Percentiles rank a stretch among this genome's conserved stretches.
Evolutionary conservation across 176 grass and related monocot genomes (phyloP).

Genomic region (Pontederia crassipes): DNA sequence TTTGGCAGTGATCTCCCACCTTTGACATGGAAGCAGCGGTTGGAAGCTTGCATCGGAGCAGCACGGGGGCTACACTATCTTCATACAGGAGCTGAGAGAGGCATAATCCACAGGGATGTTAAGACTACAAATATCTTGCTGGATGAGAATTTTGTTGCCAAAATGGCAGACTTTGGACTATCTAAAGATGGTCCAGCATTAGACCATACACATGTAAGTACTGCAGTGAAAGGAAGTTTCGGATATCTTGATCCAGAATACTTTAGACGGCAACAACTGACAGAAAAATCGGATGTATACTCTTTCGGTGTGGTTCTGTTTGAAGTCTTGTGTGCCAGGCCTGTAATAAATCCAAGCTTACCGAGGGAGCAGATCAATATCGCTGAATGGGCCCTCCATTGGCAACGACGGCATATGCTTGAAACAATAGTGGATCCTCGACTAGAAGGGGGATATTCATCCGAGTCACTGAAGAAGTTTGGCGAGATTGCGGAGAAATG

Average conservation of each 20-base stretch:
- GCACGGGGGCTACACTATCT: conserved; percentile 14
- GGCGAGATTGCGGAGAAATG: conserved; percentile 16
- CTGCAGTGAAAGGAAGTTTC: conserved; percentile 17
- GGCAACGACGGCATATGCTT: neutral
- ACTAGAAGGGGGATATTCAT: conserved; percentile 1
- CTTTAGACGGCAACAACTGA: conserved; percentile 15
- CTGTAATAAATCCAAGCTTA: conserved; percentile 16
- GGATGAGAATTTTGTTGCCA: conserved; percentile 15
- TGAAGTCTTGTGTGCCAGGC: conserved; percentile 8
- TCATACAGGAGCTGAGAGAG: conserved; percentile 11
- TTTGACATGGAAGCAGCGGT: conserved; percentile 12
- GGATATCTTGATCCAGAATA: conserved; percentile 18
- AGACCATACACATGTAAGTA: conserved; percentile 15
- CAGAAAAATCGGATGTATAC: conserved; percentile 15
- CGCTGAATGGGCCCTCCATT: conserved; percentile 8
- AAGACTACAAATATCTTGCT: conserved; percentile 18
- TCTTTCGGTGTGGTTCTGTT: conserved; percentile 18
- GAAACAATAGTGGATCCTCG: neutral
- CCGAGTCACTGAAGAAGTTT: neutral
- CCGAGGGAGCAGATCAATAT: conserved; percentile 17
- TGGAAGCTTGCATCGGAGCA: conserved; percentile 13
- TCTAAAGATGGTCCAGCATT: conserved; percentile 14
- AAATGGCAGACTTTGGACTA: conserved; percentile 17
- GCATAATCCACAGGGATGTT: conserved; percentile 18
- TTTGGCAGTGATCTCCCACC: conserved; percentile 9